Base-by-base conservation (phyloP, 2,329 filamentous ascomycete genomes). In the Huntiella moniliformis region DNA sequence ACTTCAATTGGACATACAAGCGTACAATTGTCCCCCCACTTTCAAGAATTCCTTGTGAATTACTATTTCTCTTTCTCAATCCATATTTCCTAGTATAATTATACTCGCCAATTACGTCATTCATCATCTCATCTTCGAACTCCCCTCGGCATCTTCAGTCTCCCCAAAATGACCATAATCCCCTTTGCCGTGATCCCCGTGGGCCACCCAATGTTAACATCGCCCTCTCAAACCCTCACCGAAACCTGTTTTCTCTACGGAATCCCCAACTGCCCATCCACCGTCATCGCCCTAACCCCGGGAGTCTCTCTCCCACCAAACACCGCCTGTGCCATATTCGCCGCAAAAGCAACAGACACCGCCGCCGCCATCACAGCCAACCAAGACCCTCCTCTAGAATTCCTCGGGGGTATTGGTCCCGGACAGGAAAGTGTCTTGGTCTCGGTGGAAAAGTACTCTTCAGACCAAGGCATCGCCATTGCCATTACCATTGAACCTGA, bases 371-470 rank as follows among this genome's bases (percentile, higher is more conserved):
- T 62, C 11, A 52, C 60, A 2, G 59, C 63, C 4, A 66, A 65
- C 33, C 61, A 61, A 36, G 55, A 58, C 3, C 65, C 71, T 1
- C 73, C 79, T 40, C 93, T 93, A 64, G 77, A 72, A 50, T 84
- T 98, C 55, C 75, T 96, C 4, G 91, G 92, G 51, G 91, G 79
- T 42, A 78, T 98, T 47, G 87, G 83, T 1, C 79, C 82, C 33
- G 85, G 87, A 47, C 95, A 95, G 58, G 86, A 91, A 54, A 88
- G 81, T 53, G 85, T 87, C 33, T 82, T 96, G 48, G 95, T 96
- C 68, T 86, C 82, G 59, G 67, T 93, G 52, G 51, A 12, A 49
- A 35, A 17, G 8, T 60, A 48, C 17, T 56, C 54, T 22, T 16
- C 51, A 0, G 38, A 46, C 13, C 64, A 64, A 12, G 67, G 70